These are phyloP conservation scores for Linum tenue DNA, from an alignment of 345 rosid species.

Conservation along the genomic window DNA sequence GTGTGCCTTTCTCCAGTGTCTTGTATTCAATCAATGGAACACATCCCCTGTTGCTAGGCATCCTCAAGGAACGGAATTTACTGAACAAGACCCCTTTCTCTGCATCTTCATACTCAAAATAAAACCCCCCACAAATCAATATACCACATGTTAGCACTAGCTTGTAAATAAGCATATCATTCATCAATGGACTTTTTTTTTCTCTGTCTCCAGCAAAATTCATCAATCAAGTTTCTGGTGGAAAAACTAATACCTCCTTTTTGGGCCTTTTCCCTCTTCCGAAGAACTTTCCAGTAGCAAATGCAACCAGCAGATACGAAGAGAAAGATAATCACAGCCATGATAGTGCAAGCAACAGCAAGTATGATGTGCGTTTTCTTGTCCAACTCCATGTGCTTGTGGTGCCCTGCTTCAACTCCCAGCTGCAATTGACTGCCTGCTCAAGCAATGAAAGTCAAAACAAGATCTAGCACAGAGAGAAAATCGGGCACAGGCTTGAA, in stretches of 20 bases:
- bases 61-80: conserved; percentile 38
- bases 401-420: conserved; percentile 27
- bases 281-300: conserved; percentile 34
- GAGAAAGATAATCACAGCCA: conserved; percentile 31
- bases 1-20: conserved; percentile 57
- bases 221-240: not conserved
- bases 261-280: conserved; percentile 31
- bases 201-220: not conserved
- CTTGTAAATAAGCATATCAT: no score
- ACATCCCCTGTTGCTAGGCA: conserved; percentile 37
- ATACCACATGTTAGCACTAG: no score
- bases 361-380: conserved; percentile 40
- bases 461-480: conserved; percentile 2
- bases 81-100: conserved; percentile 43
- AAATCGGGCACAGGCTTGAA: not conserved
- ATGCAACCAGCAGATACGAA: conserved; percentile 43
- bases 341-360: conserved; percentile 44
- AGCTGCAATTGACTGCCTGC: conserved; percentile 34
- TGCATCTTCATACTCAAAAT: conserved; percentile 28
- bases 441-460: conserved; percentile 3
- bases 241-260: conserved; percentile 37
- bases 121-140: conserved; percentile 8
- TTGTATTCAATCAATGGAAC: conserved; percentile 53
- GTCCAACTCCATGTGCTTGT: conserved; percentile 26
- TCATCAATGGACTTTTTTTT: no score